Base-by-base conservation (phyloP, 148 eudicot species). In the Spergularia bocconei region DNA sequence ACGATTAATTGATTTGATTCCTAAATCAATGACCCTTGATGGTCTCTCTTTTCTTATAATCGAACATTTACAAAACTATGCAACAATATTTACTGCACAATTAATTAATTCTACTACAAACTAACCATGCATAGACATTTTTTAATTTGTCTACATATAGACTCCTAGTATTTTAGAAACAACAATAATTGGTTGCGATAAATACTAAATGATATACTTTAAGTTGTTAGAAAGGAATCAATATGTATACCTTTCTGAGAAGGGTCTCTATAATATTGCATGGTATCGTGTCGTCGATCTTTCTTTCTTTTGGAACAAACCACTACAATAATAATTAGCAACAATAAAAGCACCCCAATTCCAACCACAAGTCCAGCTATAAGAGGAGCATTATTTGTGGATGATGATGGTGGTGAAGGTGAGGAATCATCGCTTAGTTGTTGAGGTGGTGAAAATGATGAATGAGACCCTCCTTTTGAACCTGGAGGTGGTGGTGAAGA, bases 361-460 rank as follows among this genome's bases (percentile, higher is more conserved):
- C 88, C 92, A 0, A 79, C 85, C 19, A 81, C 79, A 23, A 68
- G 78, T 16, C 92, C 96, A 2, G 77, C 84, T 2, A 86, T 55
- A 11, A 88, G 33, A 20, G 80, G 82, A 13, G 38, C 58, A 48
- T 77, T 33, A 48, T 77, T 33, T 17, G 86, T 56, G 10, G 81
- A 52, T 9, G 77, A 71, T 2, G 79, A 56, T 36, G 74, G 33
- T 64, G 50, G 54, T 36, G 81, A 50, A 41, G 82, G 13, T 0
- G 83, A 73, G 2, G 77, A 73, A 19, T 74, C 72, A 21, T 66
- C 59, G 19, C 25, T 74, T 20, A 82, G 13, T 19, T 78, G 52
- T 36, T 55, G 19, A 17, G 84, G 75, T 14, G 83, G 81, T 12
- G 88, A 69, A 10, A 75, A 72, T 66, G 82, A 53, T 2, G 78